phyloP scores from a whole-genome alignment of 495 filamentous ascomycete genomes.

The Halenospora varia region DNA sequence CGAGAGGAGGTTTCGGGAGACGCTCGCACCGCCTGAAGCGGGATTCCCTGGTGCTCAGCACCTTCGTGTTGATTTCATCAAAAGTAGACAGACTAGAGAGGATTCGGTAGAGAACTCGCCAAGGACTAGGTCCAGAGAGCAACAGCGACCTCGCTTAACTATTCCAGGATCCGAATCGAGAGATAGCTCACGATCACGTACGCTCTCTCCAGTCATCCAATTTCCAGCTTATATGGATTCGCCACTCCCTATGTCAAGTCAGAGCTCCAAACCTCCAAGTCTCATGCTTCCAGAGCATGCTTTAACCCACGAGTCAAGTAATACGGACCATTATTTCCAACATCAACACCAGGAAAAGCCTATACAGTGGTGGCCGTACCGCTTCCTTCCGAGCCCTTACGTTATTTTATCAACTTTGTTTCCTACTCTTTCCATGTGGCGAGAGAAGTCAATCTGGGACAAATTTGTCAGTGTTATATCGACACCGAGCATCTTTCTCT shows the following conservation, averaged over 20 bases:
- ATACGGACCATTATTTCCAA: neutral
- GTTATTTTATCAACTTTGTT: constrained; percentile 75
- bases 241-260: constrained; percentile 20
- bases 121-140: constrained; percentile 24
- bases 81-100: neutral
- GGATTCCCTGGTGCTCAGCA: constrained; percentile 22
- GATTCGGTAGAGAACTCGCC: constrained; percentile 31
- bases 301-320: constrained; percentile 28
- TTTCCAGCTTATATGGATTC: constrained; percentile 28
- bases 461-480: constrained; percentile 74
- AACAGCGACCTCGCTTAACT: constrained; percentile 16
- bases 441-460: constrained; percentile 69
- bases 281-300: constrained; percentile 19
- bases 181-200: constrained; percentile 19
- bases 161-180: constrained; percentile 21
- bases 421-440: constrained; percentile 80
- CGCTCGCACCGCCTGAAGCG: constrained; percentile 22
- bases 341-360: constrained; percentile 27
- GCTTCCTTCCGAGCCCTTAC: constrained; percentile 62
- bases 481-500: constrained; percentile 82
- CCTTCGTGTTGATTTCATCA: constrained; percentile 14
- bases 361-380: constrained; percentile 71
- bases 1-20: constrained; percentile 10
- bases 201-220: constrained; percentile 16
- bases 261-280: constrained; percentile 22